These are phyloP conservation scores for Dictyostelium intermedium DNA, from an alignment of 78 protist species.

Conservation along the genomic window DNA sequence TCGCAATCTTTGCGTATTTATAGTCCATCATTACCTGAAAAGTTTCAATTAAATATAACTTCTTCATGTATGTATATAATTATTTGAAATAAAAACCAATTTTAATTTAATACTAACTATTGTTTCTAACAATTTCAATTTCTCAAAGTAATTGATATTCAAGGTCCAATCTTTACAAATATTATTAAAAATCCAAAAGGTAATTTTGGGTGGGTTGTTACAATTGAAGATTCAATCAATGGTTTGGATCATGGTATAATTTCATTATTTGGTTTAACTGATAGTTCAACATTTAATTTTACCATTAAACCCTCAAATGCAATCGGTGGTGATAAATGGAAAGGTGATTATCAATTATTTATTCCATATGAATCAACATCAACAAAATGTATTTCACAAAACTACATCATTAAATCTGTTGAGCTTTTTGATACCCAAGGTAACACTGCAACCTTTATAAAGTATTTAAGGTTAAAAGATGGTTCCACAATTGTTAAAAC, in stretches of 20 bases:
- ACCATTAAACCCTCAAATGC: background rate
- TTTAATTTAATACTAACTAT: too few species aligned
- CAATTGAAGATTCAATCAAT: background rate
- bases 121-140: too few species aligned
- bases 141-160: background rate
- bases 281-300: background rate
- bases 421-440: background rate
- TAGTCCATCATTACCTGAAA: background rate
- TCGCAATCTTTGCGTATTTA: background rate
- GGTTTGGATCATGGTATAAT: background rate
- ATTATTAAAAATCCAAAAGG: background rate
- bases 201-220: background rate
- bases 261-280: background rate
- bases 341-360: background rate
- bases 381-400: background rate
- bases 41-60: background rate
- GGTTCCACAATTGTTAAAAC: background rate
- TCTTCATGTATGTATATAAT: background rate
- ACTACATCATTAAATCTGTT: background rate
- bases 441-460: background rate
- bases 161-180: background rate
- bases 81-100: too few species aligned
- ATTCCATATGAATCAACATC: background rate
- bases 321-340: background rate
- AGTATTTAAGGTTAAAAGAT: background rate